These are phyloP conservation scores for Mucor lusitanicus DNA, from an alignment of 371 early-diverging fungal species.

Conservation along the genomic window DNA sequence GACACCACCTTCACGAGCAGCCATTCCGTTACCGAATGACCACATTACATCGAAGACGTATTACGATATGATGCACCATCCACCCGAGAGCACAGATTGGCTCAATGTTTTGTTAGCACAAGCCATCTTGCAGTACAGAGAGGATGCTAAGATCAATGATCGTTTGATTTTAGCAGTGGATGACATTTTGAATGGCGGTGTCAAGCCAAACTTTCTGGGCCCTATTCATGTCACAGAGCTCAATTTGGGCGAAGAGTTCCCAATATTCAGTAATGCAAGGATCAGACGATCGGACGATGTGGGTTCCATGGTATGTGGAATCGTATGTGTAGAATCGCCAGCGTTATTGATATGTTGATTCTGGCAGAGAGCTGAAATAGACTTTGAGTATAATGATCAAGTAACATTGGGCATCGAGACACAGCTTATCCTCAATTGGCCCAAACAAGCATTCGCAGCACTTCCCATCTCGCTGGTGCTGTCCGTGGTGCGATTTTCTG, in stretches of 20 bases:
- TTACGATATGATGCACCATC: slow-evolving; percentile 65
- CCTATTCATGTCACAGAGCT: slow-evolving; percentile 87
- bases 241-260: slow-evolving; percentile 88
- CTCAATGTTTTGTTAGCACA: slow-evolving; percentile 90
- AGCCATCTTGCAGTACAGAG: slow-evolving; percentile 78
- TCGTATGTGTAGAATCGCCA: neutral
- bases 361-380: slow-evolving; percentile 60
- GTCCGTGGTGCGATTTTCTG: slow-evolving; percentile 84
- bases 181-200: slow-evolving; percentile 75
- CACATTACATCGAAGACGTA: slow-evolving; percentile 61
- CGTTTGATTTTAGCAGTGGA: slow-evolving; percentile 74
- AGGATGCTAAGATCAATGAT: slow-evolving; percentile 78
- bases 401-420: slow-evolving; percentile 81
- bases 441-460: slow-evolving; percentile 81
- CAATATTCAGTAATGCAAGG: slow-evolving; percentile 73
- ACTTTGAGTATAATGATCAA: slow-evolving; percentile 80
- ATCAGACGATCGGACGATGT: slow-evolving; percentile 73
- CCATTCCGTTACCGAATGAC: slow-evolving; percentile 39
- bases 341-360: neutral
- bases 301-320: slow-evolving; percentile 64
- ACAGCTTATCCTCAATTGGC: slow-evolving; percentile 90
- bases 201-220: slow-evolving; percentile 82
- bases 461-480: slow-evolving; percentile 86
- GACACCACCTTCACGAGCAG: slow-evolving; percentile 37
- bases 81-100: slow-evolving; percentile 90